Evolutionary conservation across 305 asterid species (phyloP).

Genomic region (Coffea humblotiana): DNA sequence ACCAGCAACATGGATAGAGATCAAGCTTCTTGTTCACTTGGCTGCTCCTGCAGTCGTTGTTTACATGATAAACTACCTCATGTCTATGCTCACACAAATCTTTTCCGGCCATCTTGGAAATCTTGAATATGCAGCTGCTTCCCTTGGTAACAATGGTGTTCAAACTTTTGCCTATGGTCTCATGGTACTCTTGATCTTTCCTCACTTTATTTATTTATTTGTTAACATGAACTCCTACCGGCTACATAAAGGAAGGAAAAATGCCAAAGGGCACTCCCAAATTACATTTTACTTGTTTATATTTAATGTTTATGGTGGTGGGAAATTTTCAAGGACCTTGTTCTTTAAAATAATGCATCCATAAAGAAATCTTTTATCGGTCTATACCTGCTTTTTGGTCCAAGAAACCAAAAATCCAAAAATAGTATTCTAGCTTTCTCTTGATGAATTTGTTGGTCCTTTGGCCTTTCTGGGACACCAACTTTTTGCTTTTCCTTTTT

Average conservation of each 20-base stretch:
- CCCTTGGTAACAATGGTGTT: conserved; percentile 17
- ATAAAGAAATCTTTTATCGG: no score
- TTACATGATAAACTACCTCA: conserved; percentile 15
- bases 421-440: no score
- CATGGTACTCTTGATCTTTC: conserved; percentile 1
- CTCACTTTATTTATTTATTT: no score
- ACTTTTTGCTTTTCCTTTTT: no score
- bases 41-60: conserved; percentile 18
- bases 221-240: no score
- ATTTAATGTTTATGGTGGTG: not conserved
- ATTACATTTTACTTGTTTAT: no score
- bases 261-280: no score
- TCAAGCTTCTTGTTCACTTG: not conserved
- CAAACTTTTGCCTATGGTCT: conserved; percentile 22
- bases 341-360: not conserved
- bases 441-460: no score
- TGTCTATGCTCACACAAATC: conserved; percentile 17
- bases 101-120: conserved; percentile 21
- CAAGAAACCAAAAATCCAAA: no score
- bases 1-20: conserved; percentile 20
- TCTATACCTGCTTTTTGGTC: no score
- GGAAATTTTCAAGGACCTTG: not conserved
- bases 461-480: no score
- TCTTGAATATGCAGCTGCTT: conserved; percentile 23
- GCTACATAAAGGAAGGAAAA: no score